Base-by-base conservation (phyloP, 192 early-diverging fungal genomes). In the Kickxella alabastrina region DNA sequence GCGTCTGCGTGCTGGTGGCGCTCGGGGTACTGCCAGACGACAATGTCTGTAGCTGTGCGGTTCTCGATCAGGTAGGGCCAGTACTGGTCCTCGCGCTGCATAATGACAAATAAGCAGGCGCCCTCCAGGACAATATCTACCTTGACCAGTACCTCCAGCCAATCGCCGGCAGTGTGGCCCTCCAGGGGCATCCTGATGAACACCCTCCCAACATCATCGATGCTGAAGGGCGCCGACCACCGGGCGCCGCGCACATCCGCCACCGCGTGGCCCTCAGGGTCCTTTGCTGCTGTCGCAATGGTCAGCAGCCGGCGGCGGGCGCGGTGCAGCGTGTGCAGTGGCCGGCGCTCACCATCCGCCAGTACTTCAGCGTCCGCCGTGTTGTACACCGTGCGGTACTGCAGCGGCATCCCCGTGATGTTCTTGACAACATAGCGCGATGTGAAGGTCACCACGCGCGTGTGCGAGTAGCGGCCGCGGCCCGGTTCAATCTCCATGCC, bases 351-450 rank as follows among this genome's bases (percentile, higher is more conserved):
- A 25, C 66, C 72, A 36, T 82, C 77, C 0, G 80, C 54, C 12
- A 72, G 55, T 14, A 90, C 31, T 19, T 57, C 15, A 0, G 80
- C 64, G n/a, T 70, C 56, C 10, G 53, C 45, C 6, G 68, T 68
- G n/a, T 83, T 82, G 23, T 85, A 81, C 19, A 71, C 71, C 36
- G 90, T 88, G 7, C 89, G 79, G 59, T 85, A 89, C 55, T 85
- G 77, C 9, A 98, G 54, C 24, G 87, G 76, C 29, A 87, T 77
- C 19, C 78, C 68, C 19, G 85, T 60, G 48, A 85, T 80, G 72
- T 98, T 98, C 62, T 87, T 87, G 34, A 96, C 55, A 12, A 95
- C 86, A 61, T 90, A 98, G 12, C 96, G 79, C 13, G 96, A 90
- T 2, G 89, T 81, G 52, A 98, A 85, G 0, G 90, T 92, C 10